Percentiles rank a stretch among this genome's conserved stretches.
These are phyloP conservation scores for Stentor coeruleus DNA, from an alignment of 73 alveolate genomes.

Conservation along the genomic window DNA sequence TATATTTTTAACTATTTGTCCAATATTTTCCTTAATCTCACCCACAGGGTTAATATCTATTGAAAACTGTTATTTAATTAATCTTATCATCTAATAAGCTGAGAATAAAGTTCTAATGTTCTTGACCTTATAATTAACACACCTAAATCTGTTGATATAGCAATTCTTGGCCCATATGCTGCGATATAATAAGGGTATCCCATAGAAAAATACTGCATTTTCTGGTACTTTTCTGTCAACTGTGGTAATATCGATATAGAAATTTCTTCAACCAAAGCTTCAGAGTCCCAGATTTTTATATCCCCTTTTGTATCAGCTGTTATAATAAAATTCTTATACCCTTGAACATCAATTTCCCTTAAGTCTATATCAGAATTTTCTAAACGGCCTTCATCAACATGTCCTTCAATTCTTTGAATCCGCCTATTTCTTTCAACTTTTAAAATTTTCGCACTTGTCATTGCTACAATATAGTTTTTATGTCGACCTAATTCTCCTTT, in stretches of 20 bases:
- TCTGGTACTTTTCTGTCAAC: neutral
- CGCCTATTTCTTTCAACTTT: slow-evolving; percentile 4
- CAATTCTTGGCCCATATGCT: slow-evolving; percentile 22
- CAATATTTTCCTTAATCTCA: neutral
- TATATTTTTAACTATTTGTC: neutral
- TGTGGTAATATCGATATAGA: neutral
- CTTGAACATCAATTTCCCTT: neutral
- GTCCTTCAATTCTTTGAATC: neutral
- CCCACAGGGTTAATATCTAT: neutral
- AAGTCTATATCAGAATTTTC: neutral
- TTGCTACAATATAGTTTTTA: neutral
- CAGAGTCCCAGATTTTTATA: neutral
- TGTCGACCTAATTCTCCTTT: neutral
- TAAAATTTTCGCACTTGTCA: neutral
- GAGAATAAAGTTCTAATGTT: neutral
- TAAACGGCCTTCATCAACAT: neutral
- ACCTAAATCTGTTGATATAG: slow-evolving; percentile 23
- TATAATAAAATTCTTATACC: neutral
- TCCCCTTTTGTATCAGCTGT: neutral
- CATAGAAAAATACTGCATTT: slow-evolving; percentile 24
- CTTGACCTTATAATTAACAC: slow-evolving; percentile 18
- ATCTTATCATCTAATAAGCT: neutral
- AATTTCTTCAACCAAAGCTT: neutral
- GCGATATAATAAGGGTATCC: neutral
- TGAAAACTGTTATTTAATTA: neutral